Evolutionary conservation across 768 basidiomycete species (phyloP).

Genomic region (Suillus cothurnatus): DNA sequence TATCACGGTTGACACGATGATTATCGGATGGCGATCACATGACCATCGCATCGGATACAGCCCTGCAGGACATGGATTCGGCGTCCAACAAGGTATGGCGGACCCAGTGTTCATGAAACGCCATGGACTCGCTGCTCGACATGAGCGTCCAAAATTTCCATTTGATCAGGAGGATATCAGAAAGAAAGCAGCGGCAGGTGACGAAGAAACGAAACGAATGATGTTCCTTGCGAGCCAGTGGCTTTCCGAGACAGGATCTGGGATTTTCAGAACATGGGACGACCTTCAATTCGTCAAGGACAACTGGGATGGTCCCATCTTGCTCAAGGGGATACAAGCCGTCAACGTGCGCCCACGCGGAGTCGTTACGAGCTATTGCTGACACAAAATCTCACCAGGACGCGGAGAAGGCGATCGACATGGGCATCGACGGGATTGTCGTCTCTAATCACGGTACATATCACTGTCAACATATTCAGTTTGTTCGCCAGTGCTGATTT

Average conservation of each 20-base stretch:
- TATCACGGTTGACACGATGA: conserved; percentile 47
- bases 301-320: conserved; percentile 51
- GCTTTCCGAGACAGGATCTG: conserved; percentile 41
- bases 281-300: conserved; percentile 44
- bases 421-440: conserved; percentile 70
- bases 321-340: conserved; percentile 48
- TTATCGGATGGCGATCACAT: conserved; percentile 47
- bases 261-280: conserved; percentile 46
- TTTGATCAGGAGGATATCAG: conserved; percentile 35
- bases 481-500: neutral
- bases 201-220: conserved; percentile 29
- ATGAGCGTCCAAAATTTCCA: conserved; percentile 36
- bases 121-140: conserved; percentile 30
- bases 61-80: conserved; percentile 39
- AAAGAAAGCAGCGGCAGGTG: conserved; percentile 29
- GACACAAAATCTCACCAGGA: conserved; percentile 26
- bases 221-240: conserved; percentile 40
- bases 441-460: conserved; percentile 77
- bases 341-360: conserved; percentile 12
- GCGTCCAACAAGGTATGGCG: conserved; percentile 42
- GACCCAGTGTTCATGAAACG: conserved; percentile 51
- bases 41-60: conserved; percentile 43
- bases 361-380: neutral
- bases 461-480: neutral
- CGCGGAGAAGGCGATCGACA: conserved; percentile 60